Evolutionary conservation across 1,284 basidiomycete species (phyloP), one percentile per base, ranked within the genome.

Genomic region (Puccinia coronata): DNA sequence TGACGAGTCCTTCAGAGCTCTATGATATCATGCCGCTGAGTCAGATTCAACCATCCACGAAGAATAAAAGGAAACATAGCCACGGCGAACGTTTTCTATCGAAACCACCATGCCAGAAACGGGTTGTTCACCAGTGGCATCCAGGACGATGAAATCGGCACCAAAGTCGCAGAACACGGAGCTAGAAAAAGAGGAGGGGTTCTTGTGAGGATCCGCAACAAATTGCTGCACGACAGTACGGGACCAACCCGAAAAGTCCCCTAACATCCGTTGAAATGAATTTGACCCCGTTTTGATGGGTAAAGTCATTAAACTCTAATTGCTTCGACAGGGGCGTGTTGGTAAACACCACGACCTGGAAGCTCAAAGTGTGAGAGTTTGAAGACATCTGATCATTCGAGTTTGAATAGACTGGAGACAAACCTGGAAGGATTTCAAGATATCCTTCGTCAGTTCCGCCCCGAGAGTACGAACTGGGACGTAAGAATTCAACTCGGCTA

Each of bases 121-220:
- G 14, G 96, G 93, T 85, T 95, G 92, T 87, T 99, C 97, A 67
- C 97, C 97, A 23, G 93, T 97, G 9, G 95, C 91, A 86, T 99
- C 97, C 51, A 96, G 93, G 85, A 95, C 96, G 36, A 93, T 91
- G 86, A 99, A 99, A 86, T 94, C 93, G 59, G 91, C 87, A 6
- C 97, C 97, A 86, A 99, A 98, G 88, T 99, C 97, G 86, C 93
- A 97, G 89, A 99, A 99, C 31, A 93, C 92, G 81, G 92, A 84
- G 39, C 86, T 86, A 72, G 20, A 34, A 51, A 11, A 16, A 43
- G 34, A n/a, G 55, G 49, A 25, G 31, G 51, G 3, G 14, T 63
- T 39, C 4, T 39, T 34, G 36, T 23, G 12, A 39, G 70, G n/a
- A 51, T 36, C 20, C 23, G 14, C 49, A 23, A 34, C 39, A 12